Base-by-base conservation (phyloP, 768 basidiomycete species). In the Calocera cornea region DNA sequence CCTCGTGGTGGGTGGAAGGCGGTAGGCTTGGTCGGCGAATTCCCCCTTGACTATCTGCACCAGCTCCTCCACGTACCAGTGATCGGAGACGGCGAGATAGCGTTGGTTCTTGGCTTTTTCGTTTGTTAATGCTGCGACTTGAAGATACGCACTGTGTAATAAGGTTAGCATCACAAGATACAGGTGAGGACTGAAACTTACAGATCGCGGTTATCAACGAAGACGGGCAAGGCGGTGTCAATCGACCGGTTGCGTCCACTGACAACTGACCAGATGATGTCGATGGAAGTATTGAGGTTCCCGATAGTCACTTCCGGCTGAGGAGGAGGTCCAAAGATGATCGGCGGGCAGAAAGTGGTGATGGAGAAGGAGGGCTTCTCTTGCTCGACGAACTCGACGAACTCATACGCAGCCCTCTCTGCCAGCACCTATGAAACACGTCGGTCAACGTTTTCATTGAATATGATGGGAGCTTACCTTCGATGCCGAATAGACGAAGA, bases 301-400 rank as follows among this genome's bases (percentile, higher is more conserved):
- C 33, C 34, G 27, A 67, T 8, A 8, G 38, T 36, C n/a, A n/a
- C 24, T 2, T 60, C 34, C 31, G 66, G 66, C 41, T 69, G 68
- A 17, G 33, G 40, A 14, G 68, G 66, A 1, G 68, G 68, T 1
- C 68, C 68, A 31, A n/a, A 69, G 33, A 69, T 33, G 5, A 66
- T 17, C 16, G 38, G 65, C n/a, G 65, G 72, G 41, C 69, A 60
- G 27, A 60, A 33, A 33, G 27, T 60, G 8, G 54, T 60, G 27
- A 60, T 29, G 5, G 27, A 29, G 54, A 60, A 60, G 14, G 34
- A n/a, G n/a, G 71, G 69, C 19, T 38, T 67, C 16, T 67, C 60
- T 29, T 69, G 34, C 60, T 69, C 41, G n/a, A 66, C 16, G 34
- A 70, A 72, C 47, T 72, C 67, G 69, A 68, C 36, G 36, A 38